Evolutionary conservation across 331 rosid species (phyloP).

Genomic region (Cydonia oblonga): DNA sequence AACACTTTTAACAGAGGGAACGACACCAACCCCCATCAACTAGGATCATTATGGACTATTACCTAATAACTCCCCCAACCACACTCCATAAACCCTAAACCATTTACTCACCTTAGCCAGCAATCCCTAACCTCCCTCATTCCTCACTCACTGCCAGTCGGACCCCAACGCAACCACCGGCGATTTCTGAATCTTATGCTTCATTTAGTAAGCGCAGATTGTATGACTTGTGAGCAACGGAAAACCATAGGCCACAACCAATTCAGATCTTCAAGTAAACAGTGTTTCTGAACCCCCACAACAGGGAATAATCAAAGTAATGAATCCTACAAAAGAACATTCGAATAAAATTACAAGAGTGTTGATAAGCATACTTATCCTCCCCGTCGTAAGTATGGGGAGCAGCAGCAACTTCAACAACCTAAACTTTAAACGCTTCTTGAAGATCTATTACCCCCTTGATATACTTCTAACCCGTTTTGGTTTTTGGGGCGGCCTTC

Average conservation of each 20-base stretch:
- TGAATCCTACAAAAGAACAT: background rate
- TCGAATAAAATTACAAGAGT: background rate
- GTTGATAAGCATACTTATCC: background rate
- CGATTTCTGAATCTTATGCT: background rate
- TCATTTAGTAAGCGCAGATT: background rate
- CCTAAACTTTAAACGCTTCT: background rate
- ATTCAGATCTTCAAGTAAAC: background rate
- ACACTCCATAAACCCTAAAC: too few relatives aligned
- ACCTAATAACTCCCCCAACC: too few relatives aligned
- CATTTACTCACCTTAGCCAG: too few relatives aligned
- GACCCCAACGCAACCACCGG: too few relatives aligned
- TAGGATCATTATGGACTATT: too few relatives aligned
- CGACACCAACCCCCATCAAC: too few relatives aligned
- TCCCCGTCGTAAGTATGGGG: background rate
- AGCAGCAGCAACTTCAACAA: slow-evolving; percentile 8
- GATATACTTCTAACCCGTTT: slow-evolving; percentile 31
- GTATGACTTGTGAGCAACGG: background rate
- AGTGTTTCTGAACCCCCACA: slow-evolving; percentile 8
- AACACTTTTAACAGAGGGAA: background rate
- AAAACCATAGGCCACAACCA: background rate
- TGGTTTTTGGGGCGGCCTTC: slow-evolving; percentile 66
- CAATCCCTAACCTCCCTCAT: too few relatives aligned
- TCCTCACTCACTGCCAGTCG: too few relatives aligned
- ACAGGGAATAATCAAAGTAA: slow-evolving; percentile 1
- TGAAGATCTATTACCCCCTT: background rate